Evolutionary conservation across 78 protist species (phyloP).

Genomic region (Speleostelium caveatum): DNA sequence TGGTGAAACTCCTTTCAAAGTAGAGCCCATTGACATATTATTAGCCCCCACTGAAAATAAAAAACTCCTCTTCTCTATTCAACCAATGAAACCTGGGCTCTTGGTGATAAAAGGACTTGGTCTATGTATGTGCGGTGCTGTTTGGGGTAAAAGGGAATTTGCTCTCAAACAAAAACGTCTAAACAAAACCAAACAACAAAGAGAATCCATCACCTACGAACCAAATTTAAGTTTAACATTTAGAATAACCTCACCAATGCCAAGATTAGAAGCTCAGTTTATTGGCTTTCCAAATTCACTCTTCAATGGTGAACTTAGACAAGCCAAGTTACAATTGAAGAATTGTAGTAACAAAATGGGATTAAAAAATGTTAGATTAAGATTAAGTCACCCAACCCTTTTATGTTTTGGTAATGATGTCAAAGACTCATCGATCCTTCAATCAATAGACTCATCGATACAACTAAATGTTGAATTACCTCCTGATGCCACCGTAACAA

Average conservation of each 20-base stretch:
- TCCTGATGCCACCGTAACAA: constrained; percentile 42
- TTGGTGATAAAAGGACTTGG: constrained; percentile 46
- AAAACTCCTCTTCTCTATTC: constrained; percentile 30
- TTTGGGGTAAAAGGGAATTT: constrained; percentile 76
- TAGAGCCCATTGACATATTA: constrained; percentile 42
- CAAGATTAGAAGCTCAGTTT: constrained; percentile 60
- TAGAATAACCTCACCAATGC: constrained; percentile 75
- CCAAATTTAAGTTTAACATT: constrained; percentile 49
- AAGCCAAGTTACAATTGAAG: constrained; percentile 37
- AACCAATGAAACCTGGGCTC: constrained; percentile 48
- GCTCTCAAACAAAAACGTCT: constrained; percentile 58
- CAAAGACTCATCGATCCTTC: constrained; percentile 27
- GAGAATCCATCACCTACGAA: constrained; percentile 59
- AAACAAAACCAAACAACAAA: constrained; percentile 53
- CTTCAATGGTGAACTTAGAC: constrained; percentile 57
- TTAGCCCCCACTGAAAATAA: constrained; percentile 56
- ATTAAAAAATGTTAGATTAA: constrained; percentile 55
- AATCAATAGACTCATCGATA: constrained; percentile 39
- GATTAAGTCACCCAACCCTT: constrained; percentile 55
- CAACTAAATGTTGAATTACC: constrained; percentile 30
- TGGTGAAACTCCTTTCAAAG: constrained; percentile 44
- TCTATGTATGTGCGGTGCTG: constrained; percentile 70
- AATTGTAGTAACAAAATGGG: constrained; percentile 72
- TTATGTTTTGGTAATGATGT: constrained; percentile 53
- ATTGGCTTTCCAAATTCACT: constrained; percentile 45